Evolutionary conservation across 495 filamentous ascomycete species (phyloP), one percentile per base, ranked within the genome.

Genomic region (Letharia columbiana): DNA sequence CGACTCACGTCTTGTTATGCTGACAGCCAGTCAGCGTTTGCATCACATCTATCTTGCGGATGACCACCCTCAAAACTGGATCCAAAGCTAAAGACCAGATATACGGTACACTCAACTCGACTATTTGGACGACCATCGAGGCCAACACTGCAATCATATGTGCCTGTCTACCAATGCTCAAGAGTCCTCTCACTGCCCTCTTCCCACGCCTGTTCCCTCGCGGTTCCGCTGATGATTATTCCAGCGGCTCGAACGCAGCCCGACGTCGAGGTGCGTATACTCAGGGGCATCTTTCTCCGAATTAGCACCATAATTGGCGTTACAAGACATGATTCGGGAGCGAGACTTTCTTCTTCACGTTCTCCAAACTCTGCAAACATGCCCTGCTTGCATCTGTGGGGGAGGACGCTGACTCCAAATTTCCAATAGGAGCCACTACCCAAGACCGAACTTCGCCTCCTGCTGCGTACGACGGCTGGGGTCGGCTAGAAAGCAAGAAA

Each of bases 41-140:
- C 54, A 65, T 76, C 60, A 71, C 73, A 20, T 72, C 72, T 50
- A 73, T 77, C 60, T 64, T 76, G 41, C 75, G 76, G 33, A 71
- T 74, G 61, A 71, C 69, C 13, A 74, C 72, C 17, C 72, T 78
- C 54, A 61, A 70, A 39, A 66, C 72, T 39, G 68, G 68, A 13
- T 72, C 71, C 42, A 69, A 69, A 54, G 62, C 70, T 39, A 65
- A 44, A 37, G 72, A 73, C 63, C 68, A 69, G 50, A 72, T 71
- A 42, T 71, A 71, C 61, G 71, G 73, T 52, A 70, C 67, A 58
- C 68, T 81, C 52, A 70, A 62, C 42, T 77, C 76, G 9, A 76
- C 75, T 4, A 74, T 79, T 63, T 83, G 78, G 79, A 80, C 78
- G 12, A 75, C 77, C 20, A 70, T 80, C 54, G 80, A 82, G 64